A percentile compares a stretch with the other conserved stretches of the same genome.
Evolutionary conservation across 2,329 filamentous ascomycete species (phyloP).

Genomic region (Magnaporthiopsis rhizophila): DNA sequence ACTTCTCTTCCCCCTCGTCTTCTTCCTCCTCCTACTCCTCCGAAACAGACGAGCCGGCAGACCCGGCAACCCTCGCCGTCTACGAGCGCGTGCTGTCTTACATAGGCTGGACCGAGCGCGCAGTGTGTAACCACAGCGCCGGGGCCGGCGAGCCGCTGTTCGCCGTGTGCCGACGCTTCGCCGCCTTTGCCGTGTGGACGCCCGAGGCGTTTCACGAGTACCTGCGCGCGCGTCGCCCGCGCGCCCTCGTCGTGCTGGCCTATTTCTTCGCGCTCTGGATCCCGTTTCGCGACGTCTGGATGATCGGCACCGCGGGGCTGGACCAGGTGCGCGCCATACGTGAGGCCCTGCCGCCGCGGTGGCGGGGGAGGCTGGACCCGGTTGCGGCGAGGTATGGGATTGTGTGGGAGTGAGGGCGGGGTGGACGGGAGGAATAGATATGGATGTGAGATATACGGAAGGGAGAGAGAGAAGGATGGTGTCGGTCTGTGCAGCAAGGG

Average conservation of each 20-base stretch:
- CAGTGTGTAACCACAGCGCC: slow-evolving; percentile 10
- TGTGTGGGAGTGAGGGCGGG: neutral
- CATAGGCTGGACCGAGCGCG: slow-evolving; percentile 22
- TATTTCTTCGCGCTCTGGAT: slow-evolving; percentile 31
- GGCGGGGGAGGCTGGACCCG: slow-evolving; percentile 26
- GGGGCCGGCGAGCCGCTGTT: slow-evolving; percentile 21
- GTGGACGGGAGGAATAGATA: too few relatives aligned
- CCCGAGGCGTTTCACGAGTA: slow-evolving; percentile 25
- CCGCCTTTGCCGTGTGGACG: slow-evolving; percentile 27
- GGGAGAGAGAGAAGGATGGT: too few relatives aligned
- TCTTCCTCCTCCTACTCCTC: neutral
- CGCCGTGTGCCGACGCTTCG: slow-evolving; percentile 25
- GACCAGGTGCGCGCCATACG: slow-evolving; percentile 28
- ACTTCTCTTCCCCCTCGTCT: too few relatives aligned
- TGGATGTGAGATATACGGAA: too few relatives aligned
- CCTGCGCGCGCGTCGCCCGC: slow-evolving; percentile 25
- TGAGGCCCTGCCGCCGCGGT: slow-evolving; percentile 24
- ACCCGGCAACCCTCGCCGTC: slow-evolving; percentile 18
- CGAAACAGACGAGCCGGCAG: slow-evolving; percentile 20
- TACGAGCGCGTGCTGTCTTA: slow-evolving; percentile 27
- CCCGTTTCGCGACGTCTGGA: slow-evolving; percentile 23
- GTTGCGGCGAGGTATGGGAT: slow-evolving; percentile 20
- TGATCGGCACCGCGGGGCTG: slow-evolving; percentile 27
- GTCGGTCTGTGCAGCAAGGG: too few relatives aligned
- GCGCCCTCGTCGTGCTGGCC: slow-evolving; percentile 28